Base-by-base conservation (phyloP, 345 rosid genomes). In the Eucalyptus sp. region DNA sequence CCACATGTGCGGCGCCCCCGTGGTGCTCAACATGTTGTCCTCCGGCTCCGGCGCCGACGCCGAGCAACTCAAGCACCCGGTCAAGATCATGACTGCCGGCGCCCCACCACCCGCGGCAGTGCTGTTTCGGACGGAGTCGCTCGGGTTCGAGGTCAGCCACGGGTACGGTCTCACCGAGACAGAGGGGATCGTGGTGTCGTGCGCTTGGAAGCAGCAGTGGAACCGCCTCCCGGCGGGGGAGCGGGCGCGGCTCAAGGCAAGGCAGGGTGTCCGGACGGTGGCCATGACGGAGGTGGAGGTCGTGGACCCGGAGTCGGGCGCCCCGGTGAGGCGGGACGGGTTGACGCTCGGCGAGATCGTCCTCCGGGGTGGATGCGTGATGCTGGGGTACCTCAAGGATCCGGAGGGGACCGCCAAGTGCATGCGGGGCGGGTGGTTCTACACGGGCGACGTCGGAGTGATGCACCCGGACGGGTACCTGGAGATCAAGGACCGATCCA, bases 1-100 rank as follows among this genome's bases (percentile, higher is more conserved):
- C 18, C 97, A 97, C 92, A 94, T 97, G 96, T 95, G 97, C 50
- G 99, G 96, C 13, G 99, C 98, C 46, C 99, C 99, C 5, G 95
- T 96, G 20, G 98, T 97, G 29, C 94, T 97, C 46, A 95, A 94
- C 92, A 95, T 96, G 97, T 89, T 97, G 6, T 94, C 96, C 3
- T 92, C 90, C 46, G 91, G 92, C 62, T 24, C 62, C 62, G 27
- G 88, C 7, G 88, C 86, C 22, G 92, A 29, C 0, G 84, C 71
- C 51, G 86, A 71, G 91, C 86, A 89, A 25, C 90, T 94, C 18
- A 49, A 86, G 15, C 93, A 87, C 49, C 96, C 96, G 12, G 98
- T 97, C 86, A 92, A 93, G 27, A 90, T 97, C 48, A 85, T 96
- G 80, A 96, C 99, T 0, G 98, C 95, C 13, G 99, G 98, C 18